A percentile compares a stretch with the other conserved stretches of the same genome.
These are phyloP conservation scores for Cymbopogon citratus DNA, from an alignment of 176 grass and related monocot species.

Conservation along the genomic window DNA sequence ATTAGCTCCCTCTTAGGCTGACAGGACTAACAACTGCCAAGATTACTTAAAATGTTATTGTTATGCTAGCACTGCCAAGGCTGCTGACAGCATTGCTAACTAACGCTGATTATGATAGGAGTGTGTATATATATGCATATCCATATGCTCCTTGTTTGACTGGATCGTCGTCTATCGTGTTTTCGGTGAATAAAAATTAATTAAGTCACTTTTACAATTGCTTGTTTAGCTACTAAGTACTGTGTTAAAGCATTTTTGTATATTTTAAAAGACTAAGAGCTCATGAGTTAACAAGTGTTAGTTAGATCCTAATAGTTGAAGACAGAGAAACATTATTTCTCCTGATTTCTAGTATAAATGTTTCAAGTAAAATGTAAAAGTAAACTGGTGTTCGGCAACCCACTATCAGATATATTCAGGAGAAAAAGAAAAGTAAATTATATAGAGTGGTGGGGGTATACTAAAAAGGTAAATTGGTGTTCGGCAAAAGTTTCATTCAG, in stretches of 20 bases:
- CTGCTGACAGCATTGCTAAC: not conserved
- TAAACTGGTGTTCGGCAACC: too few relatives aligned
- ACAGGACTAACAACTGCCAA: not conserved
- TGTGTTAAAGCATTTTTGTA: not conserved
- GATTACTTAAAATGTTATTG: not conserved
- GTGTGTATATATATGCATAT: not conserved
- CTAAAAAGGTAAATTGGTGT: too few relatives aligned
- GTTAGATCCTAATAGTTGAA: too few relatives aligned
- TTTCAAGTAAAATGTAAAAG: too few relatives aligned
- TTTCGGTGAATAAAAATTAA: not conserved
- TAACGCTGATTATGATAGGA: not conserved
- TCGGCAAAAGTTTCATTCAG: too few relatives aligned
- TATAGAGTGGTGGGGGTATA: too few relatives aligned
- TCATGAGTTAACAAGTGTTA: too few relatives aligned
- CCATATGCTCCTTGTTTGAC: not conserved
- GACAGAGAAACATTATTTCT: too few relatives aligned
- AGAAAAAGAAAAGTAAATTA: too few relatives aligned
- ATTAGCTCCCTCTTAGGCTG: not conserved
- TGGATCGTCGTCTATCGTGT: not conserved
- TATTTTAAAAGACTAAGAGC: too few relatives aligned
- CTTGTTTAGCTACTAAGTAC: not conserved
- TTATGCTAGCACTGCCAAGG: not conserved
- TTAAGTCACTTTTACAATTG: not conserved
- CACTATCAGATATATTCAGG: too few relatives aligned
- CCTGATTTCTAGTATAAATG: too few relatives aligned